Conservation (phyloP, 148 eudicot genomes). For the Rhododendron mucronatum region DNA sequence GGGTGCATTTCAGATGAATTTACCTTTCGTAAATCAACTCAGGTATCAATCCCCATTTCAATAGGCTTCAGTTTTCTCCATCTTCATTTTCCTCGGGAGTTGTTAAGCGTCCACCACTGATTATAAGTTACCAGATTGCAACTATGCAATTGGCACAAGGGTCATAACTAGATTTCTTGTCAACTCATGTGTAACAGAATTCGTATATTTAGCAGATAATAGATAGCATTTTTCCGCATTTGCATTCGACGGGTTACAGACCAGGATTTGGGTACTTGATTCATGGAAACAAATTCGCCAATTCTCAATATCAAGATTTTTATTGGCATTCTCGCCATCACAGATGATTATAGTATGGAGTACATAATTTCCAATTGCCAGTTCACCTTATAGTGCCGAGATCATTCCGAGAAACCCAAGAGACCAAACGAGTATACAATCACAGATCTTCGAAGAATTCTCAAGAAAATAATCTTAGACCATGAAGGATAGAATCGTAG, state of each 20-base stretch:
- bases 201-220: too few species aligned
- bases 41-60: not conserved
- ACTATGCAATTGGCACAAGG: too few species aligned
- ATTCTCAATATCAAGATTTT: not conserved
- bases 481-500: not conserved
- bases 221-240: too few species aligned
- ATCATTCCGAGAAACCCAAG: slow-evolving; percentile 29
- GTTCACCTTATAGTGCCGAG: not conserved
- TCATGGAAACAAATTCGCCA: not conserved
- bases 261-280: not conserved
- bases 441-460: not conserved
- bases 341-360: too few species aligned
- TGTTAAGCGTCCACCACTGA: too few species aligned
- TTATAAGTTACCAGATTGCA: not conserved
- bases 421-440: not conserved
- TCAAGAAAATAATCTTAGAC: not conserved
- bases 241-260: too few species aligned
- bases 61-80: not conserved
- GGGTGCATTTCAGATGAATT: not conserved
- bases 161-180: not conserved
- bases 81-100: too few species aligned
- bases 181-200: not conserved
- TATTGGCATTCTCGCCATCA: not conserved
- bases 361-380: not conserved
- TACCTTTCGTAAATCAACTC: too few species aligned